These are phyloP conservation scores for Antitrichia curtipendula DNA, from an alignment of 225 moss, liverwort and hornwort genomes.

Conservation along the genomic window DNA sequence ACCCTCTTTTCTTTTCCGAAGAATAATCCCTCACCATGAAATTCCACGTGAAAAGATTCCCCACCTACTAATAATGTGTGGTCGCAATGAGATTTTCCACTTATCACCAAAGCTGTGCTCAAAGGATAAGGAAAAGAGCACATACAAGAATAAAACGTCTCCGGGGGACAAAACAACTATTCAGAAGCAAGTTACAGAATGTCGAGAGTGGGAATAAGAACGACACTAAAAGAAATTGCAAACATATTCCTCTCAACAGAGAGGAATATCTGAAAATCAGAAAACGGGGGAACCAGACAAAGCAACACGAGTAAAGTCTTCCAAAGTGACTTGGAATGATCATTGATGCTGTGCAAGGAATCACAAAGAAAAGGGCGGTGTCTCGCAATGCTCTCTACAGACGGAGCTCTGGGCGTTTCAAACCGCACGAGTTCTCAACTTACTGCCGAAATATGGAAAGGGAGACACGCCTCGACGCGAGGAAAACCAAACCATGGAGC, in stretches of 20 bases:
- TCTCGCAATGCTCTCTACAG: neutral
- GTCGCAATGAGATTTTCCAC: neutral
- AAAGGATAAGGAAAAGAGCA: neutral
- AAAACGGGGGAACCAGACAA: too few relatives aligned
- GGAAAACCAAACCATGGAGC: neutral
- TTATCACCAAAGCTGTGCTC: neutral
- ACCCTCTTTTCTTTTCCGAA: neutral
- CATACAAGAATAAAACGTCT: too few relatives aligned
- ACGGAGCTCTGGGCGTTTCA: neutral
- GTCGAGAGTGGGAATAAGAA: too few relatives aligned
- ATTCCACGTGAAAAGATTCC: neutral
- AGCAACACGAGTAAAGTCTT: too few relatives aligned
- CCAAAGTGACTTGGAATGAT: neutral
- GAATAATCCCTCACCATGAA: neutral
- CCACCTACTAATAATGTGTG: neutral
- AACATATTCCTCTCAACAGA: neutral
- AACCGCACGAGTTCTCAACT: neutral
- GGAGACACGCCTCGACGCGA: neutral
- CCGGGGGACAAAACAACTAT: neutral
- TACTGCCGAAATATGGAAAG: neutral
- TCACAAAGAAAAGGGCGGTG: neutral
- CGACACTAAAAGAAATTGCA: neutral
- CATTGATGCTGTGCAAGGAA: neutral
- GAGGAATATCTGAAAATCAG: too few relatives aligned
- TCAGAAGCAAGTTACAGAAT: neutral